A percentile compares a stretch with the other conserved stretches of the same genome.
Evolutionary conservation across 2,329 filamentous ascomycete genomes (phyloP).

Genomic region (Pseudogymnoascus sp.): DNA sequence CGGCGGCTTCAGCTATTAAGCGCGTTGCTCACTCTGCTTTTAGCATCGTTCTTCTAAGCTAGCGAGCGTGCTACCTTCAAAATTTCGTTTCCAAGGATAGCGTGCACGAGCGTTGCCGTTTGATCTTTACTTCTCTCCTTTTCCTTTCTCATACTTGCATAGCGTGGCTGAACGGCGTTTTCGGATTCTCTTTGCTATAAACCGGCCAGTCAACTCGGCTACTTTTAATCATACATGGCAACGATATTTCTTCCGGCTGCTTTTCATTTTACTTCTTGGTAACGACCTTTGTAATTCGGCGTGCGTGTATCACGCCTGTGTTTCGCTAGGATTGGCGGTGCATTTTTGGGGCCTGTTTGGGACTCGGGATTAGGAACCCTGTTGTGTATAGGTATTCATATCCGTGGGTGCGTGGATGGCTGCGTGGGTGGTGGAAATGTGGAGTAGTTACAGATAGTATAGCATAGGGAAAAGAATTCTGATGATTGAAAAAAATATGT

Average conservation of each 20-base stretch:
- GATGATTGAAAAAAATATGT: not conserved
- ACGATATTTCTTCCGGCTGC: not conserved
- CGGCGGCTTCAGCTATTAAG: conserved; percentile 26
- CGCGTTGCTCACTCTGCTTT: not conserved
- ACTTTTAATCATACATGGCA: not conserved
- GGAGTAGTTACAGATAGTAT: not conserved
- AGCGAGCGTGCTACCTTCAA: not conserved
- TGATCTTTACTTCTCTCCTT: conserved; percentile 5
- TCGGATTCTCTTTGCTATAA: not conserved
- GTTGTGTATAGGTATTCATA: not conserved
- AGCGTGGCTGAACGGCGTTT: conserved; percentile 5
- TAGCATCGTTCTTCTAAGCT: not conserved
- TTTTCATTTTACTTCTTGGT: not conserved
- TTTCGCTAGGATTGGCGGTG: conserved; percentile 1
- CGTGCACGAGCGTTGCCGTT: not conserved
- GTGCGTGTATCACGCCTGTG: not conserved
- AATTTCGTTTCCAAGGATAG: not conserved
- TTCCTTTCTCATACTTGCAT: conserved; percentile 7
- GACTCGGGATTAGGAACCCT: not conserved
- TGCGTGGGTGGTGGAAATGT: not conserved
- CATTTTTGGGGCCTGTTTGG: conserved; percentile 1
- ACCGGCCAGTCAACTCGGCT: not conserved
- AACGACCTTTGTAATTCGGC: conserved; percentile 1
- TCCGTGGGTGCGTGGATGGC: not conserved
- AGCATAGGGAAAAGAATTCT: not conserved